These are phyloP conservation scores for Penicillium paradoxum DNA, from an alignment of 495 filamentous ascomycete species.

Conservation along the genomic window DNA sequence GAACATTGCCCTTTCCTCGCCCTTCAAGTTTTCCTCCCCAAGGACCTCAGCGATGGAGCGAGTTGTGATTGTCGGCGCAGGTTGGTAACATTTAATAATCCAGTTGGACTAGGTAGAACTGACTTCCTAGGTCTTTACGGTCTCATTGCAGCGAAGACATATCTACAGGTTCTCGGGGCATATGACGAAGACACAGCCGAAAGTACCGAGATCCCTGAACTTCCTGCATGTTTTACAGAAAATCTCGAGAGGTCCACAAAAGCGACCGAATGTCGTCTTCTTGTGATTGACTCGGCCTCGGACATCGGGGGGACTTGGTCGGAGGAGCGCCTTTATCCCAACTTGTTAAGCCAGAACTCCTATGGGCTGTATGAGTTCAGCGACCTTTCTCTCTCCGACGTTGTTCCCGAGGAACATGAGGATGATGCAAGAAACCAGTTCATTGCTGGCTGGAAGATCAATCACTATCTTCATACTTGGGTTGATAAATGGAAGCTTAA, in stretches of 20 bases:
- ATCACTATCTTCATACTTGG: constrained; percentile 58
- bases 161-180: constrained; percentile 39
- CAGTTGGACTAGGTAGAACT: not conserved
- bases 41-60: constrained; percentile 12
- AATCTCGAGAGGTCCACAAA: not conserved
- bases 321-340: constrained; percentile 53
- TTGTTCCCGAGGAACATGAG: constrained; percentile 20
- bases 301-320: constrained; percentile 65
- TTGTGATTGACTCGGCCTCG: constrained; percentile 45
- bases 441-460: constrained; percentile 58
- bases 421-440: constrained; percentile 47
- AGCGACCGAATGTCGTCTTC: constrained; percentile 18
- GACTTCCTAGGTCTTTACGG: constrained; percentile 40
- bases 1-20: not conserved
- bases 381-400: constrained; percentile 55
- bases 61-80: constrained; percentile 23
- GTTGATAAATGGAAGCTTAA: constrained; percentile 53
- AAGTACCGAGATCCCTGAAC: not conserved
- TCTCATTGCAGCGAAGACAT: constrained; percentile 54
- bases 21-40: not conserved
- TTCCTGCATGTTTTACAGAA: constrained; percentile 12
- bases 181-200: constrained; percentile 5
- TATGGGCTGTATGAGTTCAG: constrained; percentile 41
- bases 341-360: constrained; percentile 31
- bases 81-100: constrained; percentile 2